These are phyloP conservation scores for Tricholoma sp. DNA, from an alignment of 768 basidiomycete species.

Conservation along the genomic window DNA sequence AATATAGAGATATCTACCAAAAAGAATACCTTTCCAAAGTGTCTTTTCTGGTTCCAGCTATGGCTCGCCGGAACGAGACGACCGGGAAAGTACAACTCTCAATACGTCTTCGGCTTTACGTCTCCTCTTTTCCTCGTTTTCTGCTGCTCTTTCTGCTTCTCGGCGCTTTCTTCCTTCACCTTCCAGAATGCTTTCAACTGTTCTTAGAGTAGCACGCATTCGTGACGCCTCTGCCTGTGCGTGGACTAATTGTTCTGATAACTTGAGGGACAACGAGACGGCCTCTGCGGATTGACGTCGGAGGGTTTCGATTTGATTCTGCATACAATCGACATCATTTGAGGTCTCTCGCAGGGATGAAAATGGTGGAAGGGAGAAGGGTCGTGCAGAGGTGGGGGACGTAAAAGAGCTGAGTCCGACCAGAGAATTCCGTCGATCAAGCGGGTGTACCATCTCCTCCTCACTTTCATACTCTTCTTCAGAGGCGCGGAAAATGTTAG, in stretches of 20 bases:
- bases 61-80: background rate
- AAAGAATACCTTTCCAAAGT: too few species aligned
- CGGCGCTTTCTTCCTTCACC: slow-evolving; percentile 53
- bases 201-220: slow-evolving; percentile 48
- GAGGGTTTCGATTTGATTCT: slow-evolving; percentile 58
- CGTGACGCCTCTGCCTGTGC: slow-evolving; percentile 58
- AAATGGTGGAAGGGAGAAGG: slow-evolving; percentile 40
- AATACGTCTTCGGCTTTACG: slow-evolving; percentile 48
- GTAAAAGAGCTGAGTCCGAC: slow-evolving; percentile 32
- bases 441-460: slow-evolving; percentile 50
- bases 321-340: slow-evolving; percentile 55
- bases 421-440: slow-evolving; percentile 37
- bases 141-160: slow-evolving; percentile 50
- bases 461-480: slow-evolving; percentile 66
- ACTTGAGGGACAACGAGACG: slow-evolving; percentile 54
- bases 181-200: slow-evolving; percentile 54
- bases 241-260: slow-evolving; percentile 68
- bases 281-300: slow-evolving; percentile 68
- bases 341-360: slow-evolving; percentile 29
- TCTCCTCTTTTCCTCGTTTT: slow-evolving; percentile 44
- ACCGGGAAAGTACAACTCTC: slow-evolving; percentile 26
- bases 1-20: too few species aligned
- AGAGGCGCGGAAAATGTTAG: slow-evolving; percentile 21
- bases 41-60: background rate
- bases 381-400: slow-evolving; percentile 21